Evolutionary conservation across 805 yeast species (phyloP), one percentile per base, ranked within the genome.

Genomic region (Middelhovenomyces tepae): DNA sequence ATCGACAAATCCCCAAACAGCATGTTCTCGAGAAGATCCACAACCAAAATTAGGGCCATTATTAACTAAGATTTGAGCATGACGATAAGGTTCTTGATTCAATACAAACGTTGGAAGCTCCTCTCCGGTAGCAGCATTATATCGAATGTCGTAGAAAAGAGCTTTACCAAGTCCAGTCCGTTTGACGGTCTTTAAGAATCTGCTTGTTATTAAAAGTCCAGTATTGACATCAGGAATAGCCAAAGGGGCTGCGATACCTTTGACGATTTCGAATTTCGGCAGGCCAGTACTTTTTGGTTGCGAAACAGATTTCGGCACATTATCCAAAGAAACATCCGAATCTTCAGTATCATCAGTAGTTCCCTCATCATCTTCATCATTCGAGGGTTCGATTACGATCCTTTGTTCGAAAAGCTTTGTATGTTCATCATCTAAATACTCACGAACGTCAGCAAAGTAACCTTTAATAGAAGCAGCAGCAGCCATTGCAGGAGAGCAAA

Each of bases 401-500:
- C n/a, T n/a, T n/a, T n/a, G n/a, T n/a, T n/a, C n/a, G n/a, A n/a
- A n/a, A n/a, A n/a, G n/a, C n/a, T n/a, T n/a, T n/a, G n/a, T n/a
- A n/a, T n/a, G n/a, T n/a, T n/a, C n/a, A n/a, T 68, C 63, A 59
- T 72, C 79, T 40, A 72, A 64, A 56, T 71, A 81, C 35, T 80
- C 78, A 64, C 96, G 79, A 49, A 86, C 85, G 56, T 87, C 96
- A 28, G 78, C 70, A 53, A 87, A 78, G 52, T 76, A 83, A 48
- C 96, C 96, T 37, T 69, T 71, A 46, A 87, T 75, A 50, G 86
- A 94, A 15, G 96, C 95, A n/a, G 95, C 95, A 19, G 96, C 96
- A 28, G 96, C 96, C 96, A 87, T 87, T 13, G 94, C 95, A 25
- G 96, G 96, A 9, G 94, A 82, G 94, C 86, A 84, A 55, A 87